Evolutionary conservation across 1,139 yeast species (phyloP).

Genomic region (Candida frijolesensis): DNA sequence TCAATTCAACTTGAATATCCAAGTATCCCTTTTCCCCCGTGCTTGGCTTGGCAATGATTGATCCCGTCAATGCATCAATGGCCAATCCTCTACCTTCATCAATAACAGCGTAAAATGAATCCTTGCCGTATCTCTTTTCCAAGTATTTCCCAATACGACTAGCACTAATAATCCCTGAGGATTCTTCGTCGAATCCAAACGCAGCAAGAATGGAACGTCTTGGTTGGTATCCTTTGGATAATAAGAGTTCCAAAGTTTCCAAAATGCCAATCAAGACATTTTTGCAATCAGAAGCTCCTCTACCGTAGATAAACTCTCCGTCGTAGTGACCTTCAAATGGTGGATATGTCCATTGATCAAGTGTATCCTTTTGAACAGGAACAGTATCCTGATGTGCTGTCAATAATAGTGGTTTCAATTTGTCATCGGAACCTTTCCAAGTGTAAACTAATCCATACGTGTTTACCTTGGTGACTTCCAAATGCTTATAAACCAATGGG

Average conservation of each 20-base stretch:
- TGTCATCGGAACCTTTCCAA: conserved; percentile 59
- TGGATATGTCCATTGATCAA: conserved; percentile 63
- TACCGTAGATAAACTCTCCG: conserved; percentile 48
- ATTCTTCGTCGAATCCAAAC: conserved; percentile 50
- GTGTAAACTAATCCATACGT: conserved; percentile 66
- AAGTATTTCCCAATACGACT: conserved; percentile 27
- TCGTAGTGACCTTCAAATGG: conserved; percentile 75
- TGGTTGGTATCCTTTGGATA: conserved; percentile 32
- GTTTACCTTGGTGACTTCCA: conserved; percentile 60
- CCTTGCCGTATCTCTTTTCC: conserved; percentile 33
- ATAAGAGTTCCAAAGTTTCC: conserved; percentile 41
- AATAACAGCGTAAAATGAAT: conserved; percentile 40
- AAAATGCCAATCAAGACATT: conserved; percentile 40
- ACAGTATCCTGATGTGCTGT: conserved; percentile 86
- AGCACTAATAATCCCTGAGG: conserved; percentile 38
- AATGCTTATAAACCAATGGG: conserved; percentile 54
- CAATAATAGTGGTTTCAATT: conserved; percentile 64
- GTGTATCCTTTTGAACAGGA: conserved; percentile 65
- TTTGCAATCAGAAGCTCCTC: conserved; percentile 48
- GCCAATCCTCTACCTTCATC: conserved; percentile 47
- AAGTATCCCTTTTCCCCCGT: conserved; percentile 46
- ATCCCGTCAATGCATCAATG: conserved; percentile 29
- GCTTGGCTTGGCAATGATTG: conserved; percentile 39
- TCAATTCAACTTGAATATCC: conserved; percentile 35
- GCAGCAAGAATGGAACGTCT: conserved; percentile 41